Evolutionary conservation across 1,284 basidiomycete genomes (phyloP), one percentile per base, ranked within the genome.

Genomic region (Melampsora larici-populina): DNA sequence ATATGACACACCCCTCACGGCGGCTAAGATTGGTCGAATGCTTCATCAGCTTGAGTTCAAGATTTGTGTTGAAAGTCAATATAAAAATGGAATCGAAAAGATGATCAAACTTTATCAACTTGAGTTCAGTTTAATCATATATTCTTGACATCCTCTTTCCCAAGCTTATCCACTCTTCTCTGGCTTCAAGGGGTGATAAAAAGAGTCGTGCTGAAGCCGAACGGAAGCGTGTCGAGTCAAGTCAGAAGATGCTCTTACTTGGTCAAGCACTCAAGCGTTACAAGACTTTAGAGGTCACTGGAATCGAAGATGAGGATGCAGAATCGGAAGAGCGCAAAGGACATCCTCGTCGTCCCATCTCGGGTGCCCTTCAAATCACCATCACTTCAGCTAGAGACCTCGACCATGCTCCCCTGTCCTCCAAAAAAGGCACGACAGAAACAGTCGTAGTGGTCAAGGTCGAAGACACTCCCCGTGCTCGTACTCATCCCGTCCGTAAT

Each of bases 31-130:
- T 84, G 92, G 94, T 65, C 90, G 90, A 81, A 98, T 98, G 96
- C 89, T 99, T 78, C 94, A 98, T 85, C 95, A 98, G 85, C 90
- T 99, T 81, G 95, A 99, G 85, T 98, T 97, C 89, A 99, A 99
- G 86, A 90, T 98, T 71, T 93, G 96, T 85, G 93, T 99, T 81
- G 97, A 99, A 85, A 90, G 92, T 86, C 95, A 99, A 86, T 98
- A 98, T 87, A 97, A 97, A 87, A 89, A 91, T 82, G 97, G 97
- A 66, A 97, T 98, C 82, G 96, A 99, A 85, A 98, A 98, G 87
- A 99, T 99, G 95, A 92, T 92, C 68, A 82, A 82, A 80, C 81
- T 83, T 15, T 83, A 83, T 78, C 80, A 81, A 70, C 74, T 79
- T 67, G 51, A 79, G 75, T 64, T 60, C 8, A 70, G 66, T 77